Base-by-base conservation (phyloP, 345 rosid species). In the Moricandia arvensis region DNA sequence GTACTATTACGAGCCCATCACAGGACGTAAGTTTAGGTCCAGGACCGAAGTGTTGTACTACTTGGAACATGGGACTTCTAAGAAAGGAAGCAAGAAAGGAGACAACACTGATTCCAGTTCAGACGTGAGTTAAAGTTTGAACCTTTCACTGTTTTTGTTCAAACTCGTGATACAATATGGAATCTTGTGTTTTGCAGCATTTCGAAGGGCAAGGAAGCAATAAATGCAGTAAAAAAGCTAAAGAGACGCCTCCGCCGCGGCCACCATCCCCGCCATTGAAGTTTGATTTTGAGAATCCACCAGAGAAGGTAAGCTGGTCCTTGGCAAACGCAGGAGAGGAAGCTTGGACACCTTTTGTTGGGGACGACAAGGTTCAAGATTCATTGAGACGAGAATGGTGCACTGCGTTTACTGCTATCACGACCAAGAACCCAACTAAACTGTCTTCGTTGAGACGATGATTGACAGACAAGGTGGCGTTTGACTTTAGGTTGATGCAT, bases 301-400 rank as follows among this genome's bases (percentile, higher is more conserved):
- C 96, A 0, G 87, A 81, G 63, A 75, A 80, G 75, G 81, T 87
- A 12, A 82, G 71, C 80, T 92, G 97, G 97, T 70, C 72, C 8
- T 68, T 84, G 57, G 21, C 76, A 9, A 74, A 79, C 34, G 66
- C 68, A 5, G 66, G 49, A 11, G 71, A 58, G 8, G 85, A 81
- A 68, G 31, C 63, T 0, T 92, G 96, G 96, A 76, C 75, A 60
- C 92, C 93, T 26, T 79, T 57, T 63, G 26, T 81, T 34, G 84
- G 76, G 26, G 83, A 78, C 6, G 57, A 71, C 30, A 79, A 74
- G 82, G 89, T 88, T 55, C 76, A 82, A 3, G 87, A 83, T 66
- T 66, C 84, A 11, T 72, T 67, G 4, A 79, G 31, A 60, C 78
- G 53, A 66, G 82, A 77, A 0, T 92, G 97, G 97, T 74, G 68